phyloP scores from a whole-genome alignment of 1,139 yeast species.

The Wickerhamomyces sp. region DNA sequence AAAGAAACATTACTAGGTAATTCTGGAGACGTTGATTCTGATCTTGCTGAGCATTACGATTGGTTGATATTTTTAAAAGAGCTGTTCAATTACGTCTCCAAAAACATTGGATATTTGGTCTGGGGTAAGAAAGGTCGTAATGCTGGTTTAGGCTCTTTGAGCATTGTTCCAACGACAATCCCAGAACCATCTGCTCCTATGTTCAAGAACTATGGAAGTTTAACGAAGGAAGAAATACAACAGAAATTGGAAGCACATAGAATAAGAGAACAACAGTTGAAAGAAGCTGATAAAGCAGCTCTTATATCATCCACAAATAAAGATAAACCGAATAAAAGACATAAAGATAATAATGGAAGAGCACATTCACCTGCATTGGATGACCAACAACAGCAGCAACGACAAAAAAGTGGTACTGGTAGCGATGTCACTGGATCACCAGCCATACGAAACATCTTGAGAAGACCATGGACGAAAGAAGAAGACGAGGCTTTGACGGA shows the following conservation, averaged over 20 bases:
- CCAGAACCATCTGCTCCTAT: not conserved
- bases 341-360: not conserved
- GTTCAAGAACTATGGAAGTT: conserved; percentile 2
- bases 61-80: conserved; percentile 74
- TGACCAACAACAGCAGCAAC: conserved; percentile 1
- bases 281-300: conserved; percentile 14
- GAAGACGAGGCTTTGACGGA: conserved; percentile 83
- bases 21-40: conserved; percentile 41
- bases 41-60: conserved; percentile 55
- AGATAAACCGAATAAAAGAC: not conserved
- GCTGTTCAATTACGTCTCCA: conserved; percentile 70
- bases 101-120: conserved; percentile 64
- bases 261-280: conserved; percentile 9
- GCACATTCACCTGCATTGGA: not conserved
- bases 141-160: conserved; percentile 5
- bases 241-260: conserved; percentile 8
- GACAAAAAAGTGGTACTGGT: not conserved
- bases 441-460: conserved; percentile 21
- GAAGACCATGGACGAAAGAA: conserved; percentile 74
- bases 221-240: conserved; percentile 19
- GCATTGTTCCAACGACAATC: not conserved
- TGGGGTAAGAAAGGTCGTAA: conserved; percentile 61
- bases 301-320: conserved; percentile 3
- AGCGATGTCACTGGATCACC: not conserved
- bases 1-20: conserved; percentile 52